These are phyloP conservation scores for Neostapfia colusana DNA, from an alignment of 176 grass and related monocot species.

Conservation along the genomic window DNA sequence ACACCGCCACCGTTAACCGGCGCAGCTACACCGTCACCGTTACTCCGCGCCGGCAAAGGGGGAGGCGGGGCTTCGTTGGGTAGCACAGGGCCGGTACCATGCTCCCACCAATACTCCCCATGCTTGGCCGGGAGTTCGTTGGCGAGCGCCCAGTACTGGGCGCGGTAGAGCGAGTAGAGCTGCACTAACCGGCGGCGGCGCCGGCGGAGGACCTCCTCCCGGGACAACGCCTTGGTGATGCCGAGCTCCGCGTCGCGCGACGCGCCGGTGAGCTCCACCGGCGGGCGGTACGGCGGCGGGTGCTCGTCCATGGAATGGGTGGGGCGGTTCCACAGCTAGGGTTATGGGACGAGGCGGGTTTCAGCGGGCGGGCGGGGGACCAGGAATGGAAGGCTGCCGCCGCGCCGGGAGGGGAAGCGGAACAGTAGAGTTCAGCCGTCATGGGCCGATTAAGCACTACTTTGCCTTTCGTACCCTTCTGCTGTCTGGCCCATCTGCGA, in stretches of 20 bases:
- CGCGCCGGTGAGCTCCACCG: not conserved
- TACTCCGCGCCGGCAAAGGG: not conserved
- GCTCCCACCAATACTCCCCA: constrained; percentile 35
- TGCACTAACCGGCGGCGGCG: constrained; percentile 32
- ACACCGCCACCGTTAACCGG: not conserved
- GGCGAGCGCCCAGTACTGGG: constrained; percentile 40
- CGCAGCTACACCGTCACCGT: not conserved
- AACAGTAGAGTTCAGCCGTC: not conserved
- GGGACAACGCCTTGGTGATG: constrained; percentile 21
- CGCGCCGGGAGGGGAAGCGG: not conserved
- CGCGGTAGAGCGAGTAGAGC: constrained; percentile 40
- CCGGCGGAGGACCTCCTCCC: constrained; percentile 40
- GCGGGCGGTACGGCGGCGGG: not conserved
- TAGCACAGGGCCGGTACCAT: constrained; percentile 27
- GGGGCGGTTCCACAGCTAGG: not conserved
- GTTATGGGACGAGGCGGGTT: constrained; percentile 1
- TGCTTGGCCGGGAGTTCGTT: constrained; percentile 28
- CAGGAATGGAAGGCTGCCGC: constrained; percentile 13
- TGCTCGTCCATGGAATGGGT: constrained; percentile 25
- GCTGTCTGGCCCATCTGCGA: no score
- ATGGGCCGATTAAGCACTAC: not conserved
- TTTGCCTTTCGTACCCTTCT: no score
- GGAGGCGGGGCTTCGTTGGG: not conserved
- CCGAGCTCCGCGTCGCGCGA: constrained; percentile 6
- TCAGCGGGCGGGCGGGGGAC: not conserved